Evolutionary conservation across 2,329 filamentous ascomycete genomes (phyloP).

Genomic region (Phialemoniopsis sp.): DNA sequence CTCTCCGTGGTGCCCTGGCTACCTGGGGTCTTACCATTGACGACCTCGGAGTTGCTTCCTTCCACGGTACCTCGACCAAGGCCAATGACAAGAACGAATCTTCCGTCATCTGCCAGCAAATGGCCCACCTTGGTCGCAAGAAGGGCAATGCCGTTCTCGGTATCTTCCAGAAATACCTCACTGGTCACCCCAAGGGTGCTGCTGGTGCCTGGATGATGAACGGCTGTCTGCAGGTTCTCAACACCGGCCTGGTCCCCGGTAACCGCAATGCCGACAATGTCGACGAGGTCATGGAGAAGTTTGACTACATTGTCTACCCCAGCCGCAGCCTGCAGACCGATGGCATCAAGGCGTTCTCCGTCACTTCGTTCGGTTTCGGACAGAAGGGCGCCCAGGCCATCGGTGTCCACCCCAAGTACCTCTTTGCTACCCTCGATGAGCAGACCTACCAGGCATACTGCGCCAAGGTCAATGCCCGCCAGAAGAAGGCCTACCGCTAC

Average conservation of each 20-base stretch:
- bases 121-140: conserved; percentile 87
- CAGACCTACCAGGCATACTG: conserved; percentile 78
- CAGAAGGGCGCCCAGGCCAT: conserved; percentile 98
- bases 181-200: conserved; percentile 97
- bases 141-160: conserved; percentile 96
- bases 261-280: conserved; percentile 99
- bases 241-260: conserved; percentile 88
- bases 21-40: conserved; percentile 98
- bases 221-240: conserved; percentile 91
- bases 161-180: conserved; percentile 99
- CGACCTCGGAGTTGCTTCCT: conserved; percentile 90
- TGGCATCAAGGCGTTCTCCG: conserved; percentile 96
- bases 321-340: conserved; percentile 95
- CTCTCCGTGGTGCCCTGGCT: conserved; percentile 89
- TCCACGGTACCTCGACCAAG: conserved; percentile 98
- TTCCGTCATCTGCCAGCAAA: conserved; percentile 92
- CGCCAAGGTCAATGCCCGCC: conserved; percentile 82
- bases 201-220: conserved; percentile 99
- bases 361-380: conserved; percentile 98
- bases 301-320: conserved; percentile 96
- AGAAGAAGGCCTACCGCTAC: conserved; percentile 98
- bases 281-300: conserved; percentile 93
- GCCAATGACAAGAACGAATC: conserved; percentile 99
- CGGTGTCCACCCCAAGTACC: conserved; percentile 93
- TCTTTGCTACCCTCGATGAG: conserved; percentile 91